Percentiles rank a stretch among this genome's conserved stretches.
These are phyloP conservation scores for Pneumocystis carinii DNA, from an alignment of 1,139 yeast genomes.

Conservation along the genomic window DNA sequence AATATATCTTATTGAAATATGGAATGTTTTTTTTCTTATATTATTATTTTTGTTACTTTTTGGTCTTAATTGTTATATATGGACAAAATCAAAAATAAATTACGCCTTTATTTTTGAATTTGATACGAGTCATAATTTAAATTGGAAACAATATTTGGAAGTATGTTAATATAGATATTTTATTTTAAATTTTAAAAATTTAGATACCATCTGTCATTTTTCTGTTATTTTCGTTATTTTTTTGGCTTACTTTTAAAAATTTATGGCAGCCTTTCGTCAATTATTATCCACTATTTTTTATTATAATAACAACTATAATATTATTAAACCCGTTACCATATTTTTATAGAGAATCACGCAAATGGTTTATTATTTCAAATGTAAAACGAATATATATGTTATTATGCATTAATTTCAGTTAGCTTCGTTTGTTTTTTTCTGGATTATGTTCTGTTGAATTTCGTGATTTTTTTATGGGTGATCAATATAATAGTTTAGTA, in stretches of 20 bases:
- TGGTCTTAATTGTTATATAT: slow-evolving; percentile 53
- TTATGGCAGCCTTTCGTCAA: slow-evolving; percentile 54
- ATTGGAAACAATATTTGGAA: slow-evolving; percentile 48
- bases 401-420: slow-evolving; percentile 24
- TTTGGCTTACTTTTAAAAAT: slow-evolving; percentile 59
- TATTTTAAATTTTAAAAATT: neutral
- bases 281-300: slow-evolving; percentile 69
- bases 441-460: slow-evolving; percentile 93
- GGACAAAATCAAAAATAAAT: slow-evolving; percentile 64
- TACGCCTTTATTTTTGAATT: slow-evolving; percentile 88
- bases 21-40: slow-evolving; percentile 78
- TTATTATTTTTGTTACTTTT: slow-evolving; percentile 47
- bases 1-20: slow-evolving; percentile 53
- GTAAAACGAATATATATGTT: neutral
- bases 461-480: slow-evolving; percentile 85
- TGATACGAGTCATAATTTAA: slow-evolving; percentile 53
- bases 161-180: slow-evolving; percentile 24
- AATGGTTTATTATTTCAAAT: slow-evolving; percentile 46
- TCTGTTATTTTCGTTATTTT: slow-evolving; percentile 39
- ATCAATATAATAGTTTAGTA: slow-evolving; percentile 72
- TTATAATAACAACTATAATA: slow-evolving; percentile 38
- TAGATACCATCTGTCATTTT: slow-evolving; percentile 29
- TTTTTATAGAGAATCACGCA: slow-evolving; percentile 40
- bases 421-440: slow-evolving; percentile 59
- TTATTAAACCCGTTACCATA: slow-evolving; percentile 48